Percentiles rank a stretch among this genome's conserved stretches.
Conservation (phyloP, 2,329 filamentous ascomycete genomes). For the Pseudocercospora fuligena region DNA sequence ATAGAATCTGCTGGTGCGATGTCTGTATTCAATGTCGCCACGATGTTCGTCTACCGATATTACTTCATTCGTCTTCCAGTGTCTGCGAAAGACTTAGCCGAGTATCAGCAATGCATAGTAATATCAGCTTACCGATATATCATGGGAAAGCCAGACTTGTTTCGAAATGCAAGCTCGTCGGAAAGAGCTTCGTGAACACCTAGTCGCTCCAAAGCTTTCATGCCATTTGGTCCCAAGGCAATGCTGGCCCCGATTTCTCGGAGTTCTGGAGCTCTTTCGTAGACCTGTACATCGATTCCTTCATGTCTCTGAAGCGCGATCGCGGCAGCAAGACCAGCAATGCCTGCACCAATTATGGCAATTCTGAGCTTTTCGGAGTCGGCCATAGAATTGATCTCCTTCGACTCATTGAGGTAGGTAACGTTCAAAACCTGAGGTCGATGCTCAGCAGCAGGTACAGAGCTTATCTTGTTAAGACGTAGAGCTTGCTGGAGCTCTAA, state of each 20-base stretch:
- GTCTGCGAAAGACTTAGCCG: slow-evolving; percentile 19
- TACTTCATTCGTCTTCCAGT: slow-evolving; percentile 47
- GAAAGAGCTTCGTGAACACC: slow-evolving; percentile 43
- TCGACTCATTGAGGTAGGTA: background rate
- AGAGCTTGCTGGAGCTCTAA: slow-evolving; percentile 12
- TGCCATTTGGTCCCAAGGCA: slow-evolving; percentile 46
- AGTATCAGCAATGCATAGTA: background rate
- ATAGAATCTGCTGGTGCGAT: slow-evolving; percentile 45
- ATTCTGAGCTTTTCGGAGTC: slow-evolving; percentile 26
- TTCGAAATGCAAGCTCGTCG: slow-evolving; percentile 43
- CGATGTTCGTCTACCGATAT: slow-evolving; percentile 41
- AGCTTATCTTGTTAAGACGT: slow-evolving; percentile 20
- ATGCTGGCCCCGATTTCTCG: slow-evolving; percentile 48
- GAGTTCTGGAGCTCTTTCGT: slow-evolving; percentile 43
- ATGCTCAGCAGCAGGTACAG: slow-evolving; percentile 8
- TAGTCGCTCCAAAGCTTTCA: slow-evolving; percentile 43
- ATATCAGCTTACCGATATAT: slow-evolving; percentile 40
- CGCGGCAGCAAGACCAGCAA: slow-evolving; percentile 46
- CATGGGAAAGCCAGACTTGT: slow-evolving; percentile 40
- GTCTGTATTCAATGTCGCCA: slow-evolving; percentile 38
- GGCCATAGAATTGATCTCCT: slow-evolving; percentile 13
- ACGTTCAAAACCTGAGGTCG: background rate
- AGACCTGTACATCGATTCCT: slow-evolving; percentile 42
- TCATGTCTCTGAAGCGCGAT: slow-evolving; percentile 42
- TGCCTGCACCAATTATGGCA: slow-evolving; percentile 46